Base-by-base conservation (phyloP, 305 asterid genomes). In the Euphrasia arctica region DNA sequence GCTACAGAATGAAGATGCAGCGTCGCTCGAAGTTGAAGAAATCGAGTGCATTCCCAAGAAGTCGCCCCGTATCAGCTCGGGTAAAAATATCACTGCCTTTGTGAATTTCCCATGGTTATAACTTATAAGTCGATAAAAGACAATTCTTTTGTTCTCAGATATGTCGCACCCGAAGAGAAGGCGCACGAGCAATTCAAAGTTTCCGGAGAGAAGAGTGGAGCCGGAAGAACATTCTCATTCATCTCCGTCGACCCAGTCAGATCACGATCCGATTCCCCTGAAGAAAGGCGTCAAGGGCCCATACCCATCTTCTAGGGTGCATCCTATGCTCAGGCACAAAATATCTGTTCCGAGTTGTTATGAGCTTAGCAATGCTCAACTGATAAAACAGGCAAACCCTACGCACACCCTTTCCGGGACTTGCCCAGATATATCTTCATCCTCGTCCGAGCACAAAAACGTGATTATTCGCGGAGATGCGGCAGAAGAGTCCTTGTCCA, bases 151-250 rank as follows among this genome's bases (percentile, higher is more conserved):
- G 1, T 18, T 29, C 58, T 72, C 63, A 89, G 98, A 80, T 72
- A 80, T 75, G 66, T 76, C 85, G 72, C 87, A 81, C 62, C 79
- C 89, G 0, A 92, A 92, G 77, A 85, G 91, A 82, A 79, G 91
- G 70, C 79, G 95, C 74, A 83, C 68, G 34, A 71, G 76, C 25
- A 81, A 58, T 36, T 69, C 82, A 9, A 79, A 75, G 62, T 48
- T 68, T 41, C 62, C 60, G 22, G 84, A 73, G 43, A 57, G 68
- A 45, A 80, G 70, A 65, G 32, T 68, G 4, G 94, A 85, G 6
- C 54, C 61, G 0, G 80, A 82, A 6, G 89, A 87, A 47, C 87
- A 79, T 61, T 72, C 83, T 47, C 68, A 74, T 63, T 74, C 91
- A 7, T 82, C 96, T 29, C 85, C 87, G 1, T 85, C n/a, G n/a